Evolutionary conservation across 1,284 basidiomycete species (phyloP), one percentile per base, ranked within the genome.

Genomic region (Tilletia caries): DNA sequence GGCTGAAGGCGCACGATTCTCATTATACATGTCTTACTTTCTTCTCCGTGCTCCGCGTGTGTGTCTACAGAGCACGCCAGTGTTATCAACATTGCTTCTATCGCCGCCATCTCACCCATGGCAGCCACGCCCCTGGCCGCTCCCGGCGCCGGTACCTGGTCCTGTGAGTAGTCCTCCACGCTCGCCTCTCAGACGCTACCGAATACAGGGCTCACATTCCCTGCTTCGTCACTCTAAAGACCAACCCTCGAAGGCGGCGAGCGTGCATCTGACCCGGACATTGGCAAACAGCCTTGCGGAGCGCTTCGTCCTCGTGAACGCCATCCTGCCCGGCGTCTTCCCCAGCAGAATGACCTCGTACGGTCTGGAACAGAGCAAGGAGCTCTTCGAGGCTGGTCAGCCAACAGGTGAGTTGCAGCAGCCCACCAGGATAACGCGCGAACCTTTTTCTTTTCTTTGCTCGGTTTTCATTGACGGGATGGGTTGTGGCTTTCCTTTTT

Each of bases 331-430:
- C 3, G 91, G 83, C 10, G 86, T 92, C 20, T 93, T 92, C 85
- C 91, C 91, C 0, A 91, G 90, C 67, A 91, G 90, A 83, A 94
- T 95, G 92, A 94, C 92, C 0, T 88, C 90, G 0, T 92, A 86
- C 68, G 91, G 89, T 3, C 86, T 92, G 76, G 73, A 70, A 46
- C 87, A 89, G 77, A 86, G 85, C 37, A 84, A 84, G 15, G 79
- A 82, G 23, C 37, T 77, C 46, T 71, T 81, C 64, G 79, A 81
- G 64, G 75, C 71, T 6, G 72, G 75, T 54, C 79, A 81, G 71
- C 80, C 79, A 15, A 82, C 79, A 13, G 80, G 68, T 71, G 50
- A 37, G 67, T 71, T n/a, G n/a, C n/a, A n/a, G n/a, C n/a, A n/a
- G n/a, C n/a, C 33, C 12, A 5, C 13, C 23, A 18, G 23, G 13